A percentile compares a stretch with the other conserved stretches of the same genome.
Evolutionary conservation across 1,139 yeast species (phyloP).

Genomic region (Saccharomyces hybrid): DNA sequence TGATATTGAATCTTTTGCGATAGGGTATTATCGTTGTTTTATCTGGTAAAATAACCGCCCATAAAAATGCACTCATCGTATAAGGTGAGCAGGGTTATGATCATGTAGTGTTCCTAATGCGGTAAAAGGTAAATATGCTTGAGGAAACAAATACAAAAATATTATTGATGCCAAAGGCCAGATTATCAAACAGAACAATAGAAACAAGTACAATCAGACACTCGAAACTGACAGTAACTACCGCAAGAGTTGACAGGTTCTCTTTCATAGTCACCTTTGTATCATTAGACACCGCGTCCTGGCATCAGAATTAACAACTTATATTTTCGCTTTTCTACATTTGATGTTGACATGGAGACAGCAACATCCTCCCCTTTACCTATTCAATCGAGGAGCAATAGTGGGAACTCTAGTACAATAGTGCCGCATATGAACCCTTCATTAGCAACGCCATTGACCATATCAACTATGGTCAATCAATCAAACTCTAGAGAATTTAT

Average conservation of each 20-base stretch:
- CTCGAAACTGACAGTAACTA: background rate
- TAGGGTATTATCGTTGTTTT: background rate
- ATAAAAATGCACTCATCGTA: background rate
- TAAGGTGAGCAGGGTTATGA: background rate
- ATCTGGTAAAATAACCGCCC: background rate
- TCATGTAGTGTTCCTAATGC: background rate
- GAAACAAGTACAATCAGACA: background rate
- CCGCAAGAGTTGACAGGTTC: background rate
- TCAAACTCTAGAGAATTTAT: conserved; percentile 7
- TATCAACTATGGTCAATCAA: no score
- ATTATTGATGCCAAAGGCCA: background rate
- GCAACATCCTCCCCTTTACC: background rate
- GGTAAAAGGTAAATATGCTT: background rate
- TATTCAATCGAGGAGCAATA: background rate
- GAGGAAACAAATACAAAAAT: background rate
- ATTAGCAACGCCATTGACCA: no score
- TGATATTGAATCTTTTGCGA: background rate
- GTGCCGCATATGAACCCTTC: no score
- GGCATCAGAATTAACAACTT: background rate
- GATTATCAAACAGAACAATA: background rate
- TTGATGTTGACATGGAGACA: background rate
- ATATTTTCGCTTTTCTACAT: background rate
- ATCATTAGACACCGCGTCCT: background rate
- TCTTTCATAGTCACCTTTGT: background rate
- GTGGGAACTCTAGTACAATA: background rate